Conservation (phyloP, 306 rosid species). For the Crotalaria pallida region DNA sequence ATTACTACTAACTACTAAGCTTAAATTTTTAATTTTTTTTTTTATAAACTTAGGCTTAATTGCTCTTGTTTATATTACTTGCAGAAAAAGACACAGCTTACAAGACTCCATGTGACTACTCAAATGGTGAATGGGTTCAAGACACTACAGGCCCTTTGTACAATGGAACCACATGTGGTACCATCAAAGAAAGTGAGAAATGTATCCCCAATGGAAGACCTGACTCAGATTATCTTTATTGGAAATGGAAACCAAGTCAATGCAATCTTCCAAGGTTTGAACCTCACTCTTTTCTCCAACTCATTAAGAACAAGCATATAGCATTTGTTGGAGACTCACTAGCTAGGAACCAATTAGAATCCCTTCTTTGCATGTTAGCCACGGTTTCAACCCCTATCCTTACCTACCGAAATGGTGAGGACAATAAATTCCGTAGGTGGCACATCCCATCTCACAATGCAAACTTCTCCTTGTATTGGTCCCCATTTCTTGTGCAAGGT, state of each 20-base stretch:
- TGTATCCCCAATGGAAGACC: slow-evolving; percentile 58
- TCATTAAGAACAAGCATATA: slow-evolving; percentile 44
- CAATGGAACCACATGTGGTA: slow-evolving; percentile 57
- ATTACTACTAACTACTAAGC: too few species aligned
- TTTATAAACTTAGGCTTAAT: too few species aligned
- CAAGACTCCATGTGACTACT: slow-evolving; percentile 49
- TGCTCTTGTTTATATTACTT: slow-evolving; percentile 10
- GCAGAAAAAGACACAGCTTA: slow-evolving; percentile 34
- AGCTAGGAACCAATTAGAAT: slow-evolving; percentile 79
- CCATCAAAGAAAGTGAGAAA: slow-evolving; percentile 59
- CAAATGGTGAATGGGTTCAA: slow-evolving; percentile 52
- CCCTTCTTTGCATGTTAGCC: slow-evolving; percentile 67
- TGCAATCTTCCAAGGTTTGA: slow-evolving; percentile 63
- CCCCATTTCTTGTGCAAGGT: slow-evolving; percentile 72
- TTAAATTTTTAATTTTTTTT: too few species aligned
- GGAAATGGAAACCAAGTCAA: slow-evolving; percentile 65
- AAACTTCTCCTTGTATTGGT: slow-evolving; percentile 60
- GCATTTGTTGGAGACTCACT: slow-evolving; percentile 80
- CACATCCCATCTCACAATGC: slow-evolving; percentile 50
- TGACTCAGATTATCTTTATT: slow-evolving; percentile 47
- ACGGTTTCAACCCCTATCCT: slow-evolving; percentile 47
- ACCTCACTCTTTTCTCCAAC: slow-evolving; percentile 44
- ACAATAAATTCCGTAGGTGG: slow-evolving; percentile 64
- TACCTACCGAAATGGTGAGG: slow-evolving; percentile 34
- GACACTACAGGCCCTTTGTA: slow-evolving; percentile 49